A percentile compares a stretch with the other conserved stretches of the same genome.
These are phyloP conservation scores for Zygoascus biomembranicola DNA, from an alignment of 805 yeast genomes.

Conservation along the genomic window DNA sequence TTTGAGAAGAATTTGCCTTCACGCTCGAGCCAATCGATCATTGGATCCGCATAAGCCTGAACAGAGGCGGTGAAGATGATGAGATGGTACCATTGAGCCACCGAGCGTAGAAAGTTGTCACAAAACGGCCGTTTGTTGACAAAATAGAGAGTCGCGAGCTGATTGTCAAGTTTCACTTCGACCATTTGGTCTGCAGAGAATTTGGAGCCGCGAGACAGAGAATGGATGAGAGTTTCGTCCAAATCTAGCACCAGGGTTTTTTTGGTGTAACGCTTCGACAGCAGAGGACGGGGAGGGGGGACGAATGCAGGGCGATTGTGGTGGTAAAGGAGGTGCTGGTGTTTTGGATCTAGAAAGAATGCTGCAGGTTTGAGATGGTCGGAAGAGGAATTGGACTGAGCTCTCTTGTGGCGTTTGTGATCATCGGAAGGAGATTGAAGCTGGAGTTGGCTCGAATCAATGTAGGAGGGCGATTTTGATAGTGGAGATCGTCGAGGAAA, in stretches of 20 bases:
- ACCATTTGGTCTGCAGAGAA: constrained; percentile 55
- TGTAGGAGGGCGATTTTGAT: not conserved
- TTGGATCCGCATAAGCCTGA: constrained; percentile 94
- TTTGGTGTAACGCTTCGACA: constrained; percentile 21
- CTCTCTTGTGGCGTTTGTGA: not conserved
- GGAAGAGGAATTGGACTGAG: not conserved
- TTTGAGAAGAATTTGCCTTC: constrained; percentile 45
- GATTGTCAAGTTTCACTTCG: constrained; percentile 64
- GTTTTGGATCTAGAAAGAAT: not conserved
- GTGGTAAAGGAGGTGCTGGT: too few species aligned
- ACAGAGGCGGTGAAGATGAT: constrained; percentile 94
- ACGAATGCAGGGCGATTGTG: not conserved
- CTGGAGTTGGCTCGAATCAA: not conserved
- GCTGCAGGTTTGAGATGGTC: not conserved
- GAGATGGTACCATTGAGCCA: constrained; percentile 78
- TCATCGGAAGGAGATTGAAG: not conserved
- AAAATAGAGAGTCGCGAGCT: constrained; percentile 72
- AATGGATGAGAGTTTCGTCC: constrained; percentile 92
- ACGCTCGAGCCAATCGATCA: constrained; percentile 81
- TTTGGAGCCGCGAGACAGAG: constrained; percentile 55
- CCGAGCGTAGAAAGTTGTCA: constrained; percentile 71
- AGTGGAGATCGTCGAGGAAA: not conserved
- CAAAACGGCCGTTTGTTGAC: constrained; percentile 91
- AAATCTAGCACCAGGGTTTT: constrained; percentile 80
- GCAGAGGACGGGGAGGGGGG: constrained; percentile 17